Conservation (phyloP, 139 green algal species). For the Diplosphaera chodatii region DNA sequence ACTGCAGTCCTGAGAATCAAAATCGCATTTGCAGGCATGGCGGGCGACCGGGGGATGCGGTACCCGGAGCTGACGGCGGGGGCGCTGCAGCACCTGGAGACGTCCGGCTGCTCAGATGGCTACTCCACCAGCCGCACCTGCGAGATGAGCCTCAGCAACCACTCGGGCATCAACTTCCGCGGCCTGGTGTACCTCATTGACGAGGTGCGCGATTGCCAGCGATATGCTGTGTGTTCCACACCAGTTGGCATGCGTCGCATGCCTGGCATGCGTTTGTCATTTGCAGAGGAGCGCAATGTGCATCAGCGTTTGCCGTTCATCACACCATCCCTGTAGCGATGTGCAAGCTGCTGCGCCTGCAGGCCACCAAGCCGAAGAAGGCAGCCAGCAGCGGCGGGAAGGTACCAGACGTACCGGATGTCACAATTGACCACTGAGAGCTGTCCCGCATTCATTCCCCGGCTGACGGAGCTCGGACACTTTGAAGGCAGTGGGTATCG, state of each 20-base stretch:
- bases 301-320: too few relatives aligned
- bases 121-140: slow-evolving; percentile 92
- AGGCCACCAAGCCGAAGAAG: slow-evolving; percentile 76
- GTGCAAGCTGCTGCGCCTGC: too few relatives aligned
- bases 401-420: neutral
- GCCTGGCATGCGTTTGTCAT: too few relatives aligned
- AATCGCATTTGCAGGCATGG: slow-evolving; percentile 85
- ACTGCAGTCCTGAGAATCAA: too few relatives aligned
- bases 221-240: too few relatives aligned
- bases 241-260: too few relatives aligned
- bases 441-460: too few relatives aligned
- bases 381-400: neutral
- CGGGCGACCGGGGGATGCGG: slow-evolving; percentile 90
- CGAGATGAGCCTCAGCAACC: slow-evolving; percentile 89
- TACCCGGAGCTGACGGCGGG: slow-evolving; percentile 85
- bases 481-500: too few relatives aligned
- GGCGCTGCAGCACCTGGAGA: slow-evolving; percentile 61
- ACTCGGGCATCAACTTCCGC: slow-evolving; percentile 88
- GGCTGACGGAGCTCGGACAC: too few relatives aligned
- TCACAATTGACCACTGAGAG: neutral
- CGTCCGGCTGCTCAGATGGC: slow-evolving; percentile 72
- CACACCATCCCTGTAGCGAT: too few relatives aligned
- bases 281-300: too few relatives aligned
- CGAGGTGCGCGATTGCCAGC: neutral
- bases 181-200: slow-evolving; percentile 91